Percentiles rank a stretch among this genome's conserved stretches.
phyloP scores from a whole-genome alignment of 2,329 filamentous ascomycete species.

The Colletotrichum coccodes region DNA sequence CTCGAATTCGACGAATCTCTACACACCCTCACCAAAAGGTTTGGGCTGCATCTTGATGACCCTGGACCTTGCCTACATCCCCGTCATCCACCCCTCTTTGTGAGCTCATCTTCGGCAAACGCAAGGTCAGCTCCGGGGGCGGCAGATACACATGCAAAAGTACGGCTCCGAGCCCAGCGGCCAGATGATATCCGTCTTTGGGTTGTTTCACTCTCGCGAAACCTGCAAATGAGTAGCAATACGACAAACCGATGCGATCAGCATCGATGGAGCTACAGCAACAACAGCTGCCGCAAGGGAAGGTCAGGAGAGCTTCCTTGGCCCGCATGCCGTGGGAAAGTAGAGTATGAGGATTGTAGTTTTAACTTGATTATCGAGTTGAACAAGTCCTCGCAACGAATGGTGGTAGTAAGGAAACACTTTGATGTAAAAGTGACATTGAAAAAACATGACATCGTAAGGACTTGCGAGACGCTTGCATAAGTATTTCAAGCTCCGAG shows the following conservation, averaged over 20 bases:
- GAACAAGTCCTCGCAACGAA: too few relatives aligned
- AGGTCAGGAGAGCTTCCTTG: conserved; percentile 3
- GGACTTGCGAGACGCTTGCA: too few relatives aligned
- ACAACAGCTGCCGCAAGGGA: neutral
- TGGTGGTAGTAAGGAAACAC: too few relatives aligned
- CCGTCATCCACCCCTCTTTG: conserved; percentile 44
- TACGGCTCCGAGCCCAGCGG: neutral
- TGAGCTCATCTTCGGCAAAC: conserved; percentile 18
- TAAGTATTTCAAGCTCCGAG: neutral
- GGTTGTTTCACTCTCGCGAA: neutral
- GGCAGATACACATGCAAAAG: conserved; percentile 6
- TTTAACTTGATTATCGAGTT: too few relatives aligned
- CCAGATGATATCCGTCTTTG: neutral
- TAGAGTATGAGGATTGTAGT: neutral
- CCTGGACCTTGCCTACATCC: conserved; percentile 40
- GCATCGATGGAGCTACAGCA: neutral
- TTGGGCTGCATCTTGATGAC: conserved; percentile 18
- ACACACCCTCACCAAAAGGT: conserved; percentile 12
- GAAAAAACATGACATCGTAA: too few relatives aligned
- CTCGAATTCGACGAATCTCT: conserved; percentile 20
- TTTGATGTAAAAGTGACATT: too few relatives aligned
- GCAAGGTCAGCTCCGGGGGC: conserved; percentile 30
- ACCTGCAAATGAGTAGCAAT: neutral
- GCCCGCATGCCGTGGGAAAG: neutral
- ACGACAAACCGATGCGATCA: neutral